Evolutionary conservation across 345 rosid genomes (phyloP).

Genomic region (Sisymbrium irio): DNA sequence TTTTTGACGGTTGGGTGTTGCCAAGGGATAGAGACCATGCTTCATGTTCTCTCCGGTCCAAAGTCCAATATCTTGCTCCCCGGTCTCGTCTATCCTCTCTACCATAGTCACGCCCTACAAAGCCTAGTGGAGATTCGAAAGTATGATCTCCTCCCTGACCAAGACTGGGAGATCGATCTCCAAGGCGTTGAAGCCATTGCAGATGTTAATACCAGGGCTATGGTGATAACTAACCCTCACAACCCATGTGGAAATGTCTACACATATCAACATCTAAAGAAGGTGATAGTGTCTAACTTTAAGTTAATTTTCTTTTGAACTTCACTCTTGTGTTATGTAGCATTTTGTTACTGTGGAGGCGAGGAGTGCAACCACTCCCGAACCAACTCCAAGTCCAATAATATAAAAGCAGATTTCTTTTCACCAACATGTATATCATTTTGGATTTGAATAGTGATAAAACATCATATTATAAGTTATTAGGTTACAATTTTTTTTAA

Average conservation of each 20-base stretch:
- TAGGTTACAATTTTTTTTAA: neutral
- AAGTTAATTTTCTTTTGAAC: neutral
- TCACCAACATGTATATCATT: too few species aligned
- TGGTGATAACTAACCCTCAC: slow-evolving; percentile 46
- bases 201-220: slow-evolving; percentile 53
- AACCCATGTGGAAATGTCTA: slow-evolving; percentile 43
- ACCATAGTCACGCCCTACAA: slow-evolving; percentile 29
- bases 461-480: too few species aligned
- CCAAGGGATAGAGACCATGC: slow-evolving; percentile 50
- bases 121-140: slow-evolving; percentile 41
- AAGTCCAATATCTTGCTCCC: slow-evolving; percentile 47
- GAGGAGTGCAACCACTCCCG: too few species aligned
- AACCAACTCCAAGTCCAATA: too few species aligned
- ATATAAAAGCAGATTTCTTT: too few species aligned
- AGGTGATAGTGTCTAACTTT: neutral
- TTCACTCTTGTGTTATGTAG: neutral
- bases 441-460: too few species aligned
- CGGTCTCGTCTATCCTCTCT: slow-evolving; percentile 34
- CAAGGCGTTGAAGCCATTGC: slow-evolving; percentile 45
- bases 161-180: slow-evolving; percentile 61
- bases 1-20: slow-evolving; percentile 48
- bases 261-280: slow-evolving; percentile 40
- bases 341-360: neutral
- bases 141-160: slow-evolving; percentile 49
- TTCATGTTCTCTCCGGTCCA: slow-evolving; percentile 42